Evolutionary conservation across 441 rosid species (phyloP).

Genomic region (Bocquillonia castaneifolia): DNA sequence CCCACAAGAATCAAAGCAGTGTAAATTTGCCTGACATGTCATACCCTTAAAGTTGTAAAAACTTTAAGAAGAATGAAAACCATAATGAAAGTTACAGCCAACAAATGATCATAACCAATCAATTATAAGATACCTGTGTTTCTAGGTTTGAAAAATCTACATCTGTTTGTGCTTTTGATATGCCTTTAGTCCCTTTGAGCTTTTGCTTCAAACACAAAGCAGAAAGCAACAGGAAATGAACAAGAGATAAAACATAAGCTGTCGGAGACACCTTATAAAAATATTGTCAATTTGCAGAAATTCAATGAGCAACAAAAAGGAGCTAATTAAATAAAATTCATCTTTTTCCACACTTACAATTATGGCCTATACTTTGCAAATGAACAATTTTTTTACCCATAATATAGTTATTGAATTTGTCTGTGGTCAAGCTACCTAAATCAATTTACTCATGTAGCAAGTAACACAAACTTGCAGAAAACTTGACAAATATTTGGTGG

Average conservation of each 20-base stretch:
- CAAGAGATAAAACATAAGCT: slow-evolving; percentile 17
- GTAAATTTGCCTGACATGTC: background rate
- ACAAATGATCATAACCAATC: background rate
- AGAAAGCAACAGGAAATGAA: slow-evolving; percentile 6
- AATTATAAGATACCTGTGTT: slow-evolving; percentile 22
- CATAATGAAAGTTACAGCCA: background rate
- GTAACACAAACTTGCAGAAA: background rate
- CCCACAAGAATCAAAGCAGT: slow-evolving; percentile 11
- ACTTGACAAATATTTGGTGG: background rate
- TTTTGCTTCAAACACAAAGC: slow-evolving; percentile 41
- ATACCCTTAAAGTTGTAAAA: too few species aligned
- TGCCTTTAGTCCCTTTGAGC: slow-evolving; percentile 26
- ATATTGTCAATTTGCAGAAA: background rate
- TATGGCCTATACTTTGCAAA: background rate
- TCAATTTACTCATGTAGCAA: background rate
- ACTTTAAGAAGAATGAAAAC: slow-evolving; percentile 2
- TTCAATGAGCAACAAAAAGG: background rate
- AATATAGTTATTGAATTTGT: background rate
- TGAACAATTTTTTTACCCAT: background rate
- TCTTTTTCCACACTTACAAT: background rate
- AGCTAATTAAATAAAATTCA: background rate
- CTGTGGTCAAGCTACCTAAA: background rate
- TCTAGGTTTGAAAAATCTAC: slow-evolving; percentile 32
- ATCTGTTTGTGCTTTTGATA: slow-evolving; percentile 26
- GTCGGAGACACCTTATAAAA: slow-evolving; percentile 1